A percentile compares a stretch with the other conserved stretches of the same genome.
Evolutionary conservation across 139 green algal genomes (phyloP).

Genomic region (Tetraselmis chui): DNA sequence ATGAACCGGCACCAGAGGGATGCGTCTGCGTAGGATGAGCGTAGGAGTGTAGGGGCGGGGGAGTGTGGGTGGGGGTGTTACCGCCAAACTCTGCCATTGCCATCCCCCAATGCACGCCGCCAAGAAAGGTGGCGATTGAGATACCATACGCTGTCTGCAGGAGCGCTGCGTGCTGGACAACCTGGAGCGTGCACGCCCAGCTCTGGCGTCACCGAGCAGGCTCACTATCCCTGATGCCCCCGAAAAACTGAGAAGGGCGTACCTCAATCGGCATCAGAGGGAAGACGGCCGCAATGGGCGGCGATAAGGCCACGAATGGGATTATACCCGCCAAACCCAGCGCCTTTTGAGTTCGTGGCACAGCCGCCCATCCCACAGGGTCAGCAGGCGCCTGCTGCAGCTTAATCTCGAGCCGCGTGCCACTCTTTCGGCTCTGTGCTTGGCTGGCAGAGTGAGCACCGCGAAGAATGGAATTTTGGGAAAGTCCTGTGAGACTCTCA

Average conservation of each 20-base stretch:
- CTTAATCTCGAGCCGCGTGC: too few relatives aligned
- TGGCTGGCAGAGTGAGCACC: too few relatives aligned
- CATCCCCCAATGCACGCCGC: conserved; percentile 85
- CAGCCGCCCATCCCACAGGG: too few relatives aligned
- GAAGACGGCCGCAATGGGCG: conserved; percentile 34
- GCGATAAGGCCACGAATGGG: conserved; percentile 66
- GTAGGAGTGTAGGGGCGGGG: not conserved
- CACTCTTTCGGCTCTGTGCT: too few relatives aligned
- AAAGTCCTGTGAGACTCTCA: too few relatives aligned
- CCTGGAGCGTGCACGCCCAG: not conserved
- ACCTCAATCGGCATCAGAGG: conserved; percentile 33
- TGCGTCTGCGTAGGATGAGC: too few relatives aligned
- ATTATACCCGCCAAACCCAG: conserved; percentile 46
- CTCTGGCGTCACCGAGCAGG: too few relatives aligned
- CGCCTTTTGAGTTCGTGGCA: too few relatives aligned
- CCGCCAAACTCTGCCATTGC: conserved; percentile 43
- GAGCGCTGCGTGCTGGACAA: not conserved
- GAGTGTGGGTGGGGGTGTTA: not conserved
- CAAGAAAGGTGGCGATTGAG: conserved; percentile 80
- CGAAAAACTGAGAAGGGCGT: not conserved
- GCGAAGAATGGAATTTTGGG: too few relatives aligned
- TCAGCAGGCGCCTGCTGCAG: too few relatives aligned
- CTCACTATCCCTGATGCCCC: too few relatives aligned
- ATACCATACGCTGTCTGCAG: conserved; percentile 69
- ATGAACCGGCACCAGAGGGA: too few relatives aligned